Conservation (phyloP, 1,139 yeast genomes). For the Pichia sp. region DNA sequence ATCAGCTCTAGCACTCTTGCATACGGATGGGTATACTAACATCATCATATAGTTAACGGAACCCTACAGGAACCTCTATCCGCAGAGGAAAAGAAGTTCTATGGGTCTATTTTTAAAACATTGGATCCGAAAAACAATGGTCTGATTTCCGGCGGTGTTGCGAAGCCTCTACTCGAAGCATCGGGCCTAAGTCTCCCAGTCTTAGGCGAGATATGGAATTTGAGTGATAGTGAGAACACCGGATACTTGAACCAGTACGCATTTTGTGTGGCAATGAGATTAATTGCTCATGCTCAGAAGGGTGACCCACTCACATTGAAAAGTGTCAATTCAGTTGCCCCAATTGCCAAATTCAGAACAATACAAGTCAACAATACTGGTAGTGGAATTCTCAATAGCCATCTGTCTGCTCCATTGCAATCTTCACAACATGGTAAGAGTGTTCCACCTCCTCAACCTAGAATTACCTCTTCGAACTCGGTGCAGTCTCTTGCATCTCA, state of each 20-base stretch:
- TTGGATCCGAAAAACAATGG: slow-evolving; percentile 80
- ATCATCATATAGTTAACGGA: slow-evolving; percentile 8
- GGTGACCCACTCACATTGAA: slow-evolving; percentile 45
- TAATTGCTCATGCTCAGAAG: slow-evolving; percentile 82
- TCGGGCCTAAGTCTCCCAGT: slow-evolving; percentile 76
- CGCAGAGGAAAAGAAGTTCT: slow-evolving; percentile 74
- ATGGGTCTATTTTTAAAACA: slow-evolving; percentile 68
- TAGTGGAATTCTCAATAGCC: slow-evolving; percentile 18
- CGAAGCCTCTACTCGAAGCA: slow-evolving; percentile 78
- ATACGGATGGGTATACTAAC: background rate
- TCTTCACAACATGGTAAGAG: background rate
- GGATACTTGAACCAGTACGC: slow-evolving; percentile 83
- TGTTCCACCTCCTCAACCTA: slow-evolving; percentile 7
- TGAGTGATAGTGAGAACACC: slow-evolving; percentile 77
- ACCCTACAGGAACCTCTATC: slow-evolving; percentile 44
- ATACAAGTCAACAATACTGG: slow-evolving; percentile 29
- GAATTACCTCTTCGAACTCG: slow-evolving; percentile 30
- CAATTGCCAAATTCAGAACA: slow-evolving; percentile 50
- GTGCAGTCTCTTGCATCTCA: slow-evolving; percentile 16
- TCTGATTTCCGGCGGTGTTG: slow-evolving; percentile 82
- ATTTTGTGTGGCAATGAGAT: slow-evolving; percentile 80
- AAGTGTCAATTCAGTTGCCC: slow-evolving; percentile 54
- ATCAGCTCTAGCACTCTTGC: background rate
- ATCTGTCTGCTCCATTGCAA: slow-evolving; percentile 13
- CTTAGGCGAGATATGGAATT: slow-evolving; percentile 90